phyloP scores from a whole-genome alignment of 345 rosid genomes.

The Physaria fendleri region DNA sequence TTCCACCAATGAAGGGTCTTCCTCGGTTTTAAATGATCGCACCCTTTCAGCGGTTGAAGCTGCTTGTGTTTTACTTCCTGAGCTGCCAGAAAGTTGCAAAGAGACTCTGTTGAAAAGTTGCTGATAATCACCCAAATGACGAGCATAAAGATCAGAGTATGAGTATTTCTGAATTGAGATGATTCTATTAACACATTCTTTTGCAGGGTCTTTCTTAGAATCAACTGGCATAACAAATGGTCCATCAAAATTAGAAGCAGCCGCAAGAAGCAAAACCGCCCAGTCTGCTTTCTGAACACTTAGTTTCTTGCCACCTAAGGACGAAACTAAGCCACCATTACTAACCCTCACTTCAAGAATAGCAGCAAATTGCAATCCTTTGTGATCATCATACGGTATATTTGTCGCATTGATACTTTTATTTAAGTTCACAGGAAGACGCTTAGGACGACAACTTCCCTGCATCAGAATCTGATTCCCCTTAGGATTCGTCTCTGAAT shows the following conservation, averaged over 20 bases:
- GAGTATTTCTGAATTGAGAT: slow-evolving; percentile 41
- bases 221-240: slow-evolving; percentile 65
- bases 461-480: slow-evolving; percentile 52
- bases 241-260: slow-evolving; percentile 81
- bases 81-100: slow-evolving; percentile 49
- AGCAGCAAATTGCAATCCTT: slow-evolving; percentile 66
- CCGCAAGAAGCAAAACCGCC: slow-evolving; percentile 54
- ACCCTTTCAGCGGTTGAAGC: slow-evolving; percentile 68
- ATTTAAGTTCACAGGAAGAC: slow-evolving; percentile 41
- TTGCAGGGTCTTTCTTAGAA: slow-evolving; percentile 58
- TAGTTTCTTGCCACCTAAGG: slow-evolving; percentile 52
- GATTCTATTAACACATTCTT: slow-evolving; percentile 40
- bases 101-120: slow-evolving; percentile 70
- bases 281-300: slow-evolving; percentile 72
- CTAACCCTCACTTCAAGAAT: slow-evolving; percentile 63
- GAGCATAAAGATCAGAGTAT: slow-evolving; percentile 56
- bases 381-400: slow-evolving; percentile 35
- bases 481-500: slow-evolving; percentile 36
- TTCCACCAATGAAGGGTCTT: slow-evolving; percentile 85
- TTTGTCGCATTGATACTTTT: slow-evolving; percentile 28
- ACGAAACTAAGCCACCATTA: slow-evolving; percentile 41
- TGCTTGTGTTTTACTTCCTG: slow-evolving; percentile 23
- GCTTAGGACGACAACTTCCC: slow-evolving; percentile 68
- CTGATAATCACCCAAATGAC: slow-evolving; percentile 69
- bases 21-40: slow-evolving; percentile 57